Conservation (phyloP, 805 yeast genomes). For the Nadsonia fulvescens region DNA sequence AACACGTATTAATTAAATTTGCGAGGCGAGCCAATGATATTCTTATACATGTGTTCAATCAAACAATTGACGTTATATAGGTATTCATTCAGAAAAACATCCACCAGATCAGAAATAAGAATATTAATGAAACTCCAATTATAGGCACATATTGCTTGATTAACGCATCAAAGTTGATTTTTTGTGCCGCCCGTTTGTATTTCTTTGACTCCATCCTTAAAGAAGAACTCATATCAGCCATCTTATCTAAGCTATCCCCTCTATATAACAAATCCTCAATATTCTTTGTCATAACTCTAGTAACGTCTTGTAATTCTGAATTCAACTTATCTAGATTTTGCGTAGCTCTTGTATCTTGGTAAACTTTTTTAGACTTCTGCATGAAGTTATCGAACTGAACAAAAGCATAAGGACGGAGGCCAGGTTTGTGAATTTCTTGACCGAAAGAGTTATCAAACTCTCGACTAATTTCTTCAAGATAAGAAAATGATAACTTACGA, state of each 20-base stretch:
- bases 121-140: conserved; percentile 43
- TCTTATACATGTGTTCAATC: too few species aligned
- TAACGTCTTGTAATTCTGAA: conserved; percentile 80
- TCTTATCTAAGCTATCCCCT: conserved; percentile 78
- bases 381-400: conserved; percentile 54
- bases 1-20: background rate
- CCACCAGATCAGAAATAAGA: conserved; percentile 75
- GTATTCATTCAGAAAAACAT: conserved; percentile 32
- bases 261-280: conserved; percentile 88
- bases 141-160: conserved; percentile 82
- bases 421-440: conserved; percentile 38
- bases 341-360: conserved; percentile 83
- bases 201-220: conserved; percentile 70
- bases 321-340: conserved; percentile 74
- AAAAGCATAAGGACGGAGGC: conserved; percentile 79
- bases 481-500: conserved; percentile 74
- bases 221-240: conserved; percentile 73
- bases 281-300: conserved; percentile 87
- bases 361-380: conserved; percentile 73
- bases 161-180: conserved; percentile 77
- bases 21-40: too few species aligned
- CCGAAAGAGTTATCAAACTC: conserved; percentile 76
- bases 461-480: conserved; percentile 58
- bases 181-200: conserved; percentile 76
- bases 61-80: background rate